Base-by-base conservation (phyloP, 192 early-diverging fungal species). In the Rhizophagus sp. region DNA sequence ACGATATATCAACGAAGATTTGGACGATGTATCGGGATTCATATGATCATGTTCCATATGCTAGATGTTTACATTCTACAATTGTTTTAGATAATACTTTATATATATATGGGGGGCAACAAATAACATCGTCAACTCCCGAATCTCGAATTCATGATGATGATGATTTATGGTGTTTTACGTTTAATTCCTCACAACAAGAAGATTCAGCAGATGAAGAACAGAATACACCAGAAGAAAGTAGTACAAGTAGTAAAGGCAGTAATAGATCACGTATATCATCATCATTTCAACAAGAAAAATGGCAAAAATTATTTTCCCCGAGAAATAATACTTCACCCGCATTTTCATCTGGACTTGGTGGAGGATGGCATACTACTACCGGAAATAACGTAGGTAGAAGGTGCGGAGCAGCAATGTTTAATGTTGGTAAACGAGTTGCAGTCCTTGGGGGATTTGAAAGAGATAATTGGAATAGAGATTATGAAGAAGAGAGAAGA, bases 321-420 rank as follows among this genome's bases (percentile, higher is more conserved):
- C 69, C 69, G 17, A 30, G 69, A n/a, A 71, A n/a, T 41, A 44
- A 6, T n/a, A 33, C 12, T n/a, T 71, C 69, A 22, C 17, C 41
- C 2, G 12, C 22, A 39, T 71, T 71, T 1, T n/a, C 33, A 13
- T 22, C 19, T 11, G 69, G 36, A 3, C 19, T 36, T 71, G 36
- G 39, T 13, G 36, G 69, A 30, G 36, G 24, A 30, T 71, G 69
- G 69, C 27, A 71, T n/a, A n/a, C 27, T 10, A 71, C 69, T n/a
- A 71, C 69, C n/a, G 69, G 69, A n/a, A 71, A 75, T 27, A 25
- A 17, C 10, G 44, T 47, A 30, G 74, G 74, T 12, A 75, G 44
- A 75, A 25, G 49, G 17, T 62, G 74, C 6, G 74, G 74, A 8
- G 44, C 74, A n/a, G 74, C 74, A 61, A 75, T 75, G 74, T 52